Percentiles rank a stretch among this genome's conserved stretches.
Evolutionary conservation across 225 moss, liverwort and hornwort species (phyloP).

Genomic region (Physcomitrium patens): DNA sequence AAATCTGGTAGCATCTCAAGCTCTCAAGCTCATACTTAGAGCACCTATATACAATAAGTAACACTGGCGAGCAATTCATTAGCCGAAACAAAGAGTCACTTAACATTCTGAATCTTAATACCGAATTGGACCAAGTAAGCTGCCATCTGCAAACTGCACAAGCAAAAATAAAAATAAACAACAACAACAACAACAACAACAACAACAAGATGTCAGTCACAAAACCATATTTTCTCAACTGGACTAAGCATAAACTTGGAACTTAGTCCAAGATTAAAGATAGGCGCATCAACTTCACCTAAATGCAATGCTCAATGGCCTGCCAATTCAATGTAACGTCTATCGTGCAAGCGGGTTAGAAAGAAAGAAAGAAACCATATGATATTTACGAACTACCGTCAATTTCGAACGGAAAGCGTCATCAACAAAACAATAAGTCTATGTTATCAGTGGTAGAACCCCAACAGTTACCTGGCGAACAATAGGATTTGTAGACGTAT

Average conservation of each 20-base stretch:
- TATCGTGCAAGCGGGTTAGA: neutral
- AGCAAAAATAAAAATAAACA: conserved; percentile 15
- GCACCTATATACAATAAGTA: conserved; percentile 34
- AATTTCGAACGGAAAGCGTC: neutral
- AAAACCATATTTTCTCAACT: neutral
- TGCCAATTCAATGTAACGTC: conserved; percentile 7
- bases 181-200: too few relatives aligned
- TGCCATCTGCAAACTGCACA: conserved; percentile 91
- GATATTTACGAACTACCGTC: neutral
- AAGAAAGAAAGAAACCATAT: neutral
- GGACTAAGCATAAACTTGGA: neutral
- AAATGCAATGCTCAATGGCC: conserved; percentile 1
- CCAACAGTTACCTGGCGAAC: conserved; percentile 82
- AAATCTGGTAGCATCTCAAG: conserved; percentile 26
- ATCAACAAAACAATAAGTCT: neutral
- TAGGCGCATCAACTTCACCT: neutral
- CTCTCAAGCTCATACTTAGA: conserved; percentile 16
- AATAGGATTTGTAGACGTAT: conserved; percentile 78
- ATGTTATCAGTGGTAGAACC: conserved; percentile 5
- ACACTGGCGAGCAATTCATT: conserved; percentile 17
- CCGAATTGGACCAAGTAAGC: conserved; percentile 82
- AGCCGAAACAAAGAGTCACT: neutral
- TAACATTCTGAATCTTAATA: conserved; percentile 48
- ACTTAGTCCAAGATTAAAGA: neutral
- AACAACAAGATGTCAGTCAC: conserved; percentile 4